These are phyloP conservation scores for Epichloe uncinata DNA, from an alignment of 2,329 filamentous ascomycete genomes.

Conservation along the genomic window DNA sequence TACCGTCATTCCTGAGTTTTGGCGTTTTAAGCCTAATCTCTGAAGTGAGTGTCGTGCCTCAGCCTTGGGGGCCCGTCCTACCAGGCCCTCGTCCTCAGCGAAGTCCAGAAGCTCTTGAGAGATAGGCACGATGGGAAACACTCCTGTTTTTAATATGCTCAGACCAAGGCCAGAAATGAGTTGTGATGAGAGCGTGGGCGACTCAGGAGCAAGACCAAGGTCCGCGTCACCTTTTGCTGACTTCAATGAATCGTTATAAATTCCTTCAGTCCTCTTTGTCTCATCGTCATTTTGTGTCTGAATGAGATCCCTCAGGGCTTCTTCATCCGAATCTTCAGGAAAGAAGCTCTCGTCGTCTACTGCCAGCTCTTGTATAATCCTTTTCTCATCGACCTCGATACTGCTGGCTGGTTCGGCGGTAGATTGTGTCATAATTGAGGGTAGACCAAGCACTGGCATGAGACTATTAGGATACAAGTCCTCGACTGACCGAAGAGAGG, in stretches of 20 bases:
- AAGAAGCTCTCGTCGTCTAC: conserved; percentile 36
- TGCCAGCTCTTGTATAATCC: conserved; percentile 33
- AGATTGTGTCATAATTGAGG: conserved; percentile 27
- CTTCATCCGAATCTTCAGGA: conserved; percentile 40
- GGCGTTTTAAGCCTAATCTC: not conserved
- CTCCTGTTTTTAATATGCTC: conserved; percentile 28
- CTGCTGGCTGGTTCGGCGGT: conserved; percentile 27
- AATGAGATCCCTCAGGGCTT: conserved; percentile 22
- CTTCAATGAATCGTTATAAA: not conserved
- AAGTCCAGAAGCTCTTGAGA: conserved; percentile 24
- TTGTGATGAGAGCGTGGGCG: not conserved
- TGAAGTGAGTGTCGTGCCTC: not conserved
- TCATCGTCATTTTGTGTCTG: conserved; percentile 1
- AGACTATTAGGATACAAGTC: conserved; percentile 68
- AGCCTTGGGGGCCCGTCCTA: conserved; percentile 11
- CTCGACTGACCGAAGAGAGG: conserved; percentile 69
- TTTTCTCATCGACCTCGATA: conserved; percentile 52
- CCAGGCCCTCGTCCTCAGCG: conserved; percentile 25
- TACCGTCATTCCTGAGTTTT: not conserved
- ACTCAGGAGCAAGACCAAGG: not conserved
- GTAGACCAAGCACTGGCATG: conserved; percentile 29
- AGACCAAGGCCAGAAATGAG: conserved; percentile 23
- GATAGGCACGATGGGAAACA: conserved; percentile 24
- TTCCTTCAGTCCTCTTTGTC: not conserved
- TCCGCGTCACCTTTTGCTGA: not conserved